These are phyloP conservation scores for Agroathelia rolfsii DNA, from an alignment of 1,284 basidiomycete species.

Conservation along the genomic window DNA sequence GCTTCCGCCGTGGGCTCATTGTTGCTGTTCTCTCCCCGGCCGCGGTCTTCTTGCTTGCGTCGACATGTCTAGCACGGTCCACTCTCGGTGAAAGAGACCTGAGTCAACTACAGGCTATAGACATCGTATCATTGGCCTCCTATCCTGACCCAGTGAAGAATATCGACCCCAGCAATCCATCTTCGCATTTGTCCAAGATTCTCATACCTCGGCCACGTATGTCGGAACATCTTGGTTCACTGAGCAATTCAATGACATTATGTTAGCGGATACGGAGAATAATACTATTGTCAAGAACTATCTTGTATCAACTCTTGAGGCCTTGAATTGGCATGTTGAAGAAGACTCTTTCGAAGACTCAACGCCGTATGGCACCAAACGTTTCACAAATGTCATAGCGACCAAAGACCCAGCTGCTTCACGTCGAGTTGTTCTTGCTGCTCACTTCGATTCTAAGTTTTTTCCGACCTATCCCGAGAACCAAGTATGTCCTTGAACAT, in stretches of 20 bases:
- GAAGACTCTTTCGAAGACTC: constrained; percentile 66
- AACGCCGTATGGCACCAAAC: constrained; percentile 80
- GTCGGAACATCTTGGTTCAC: constrained; percentile 19
- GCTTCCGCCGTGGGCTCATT: constrained; percentile 6
- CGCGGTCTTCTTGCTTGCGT: constrained; percentile 19
- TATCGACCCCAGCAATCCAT: constrained; percentile 50
- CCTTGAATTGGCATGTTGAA: constrained; percentile 79
- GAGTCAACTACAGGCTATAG: constrained; percentile 36
- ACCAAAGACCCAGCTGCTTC: constrained; percentile 87
- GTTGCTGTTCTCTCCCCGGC: constrained; percentile 15
- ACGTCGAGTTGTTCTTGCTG: constrained; percentile 77
- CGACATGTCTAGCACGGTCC: constrained; percentile 16
- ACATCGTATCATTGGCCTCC: constrained; percentile 41
- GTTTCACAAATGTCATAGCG: constrained; percentile 88
- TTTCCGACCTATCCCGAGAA: constrained; percentile 63
- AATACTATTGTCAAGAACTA: constrained; percentile 75
- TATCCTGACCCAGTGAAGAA: constrained; percentile 55
- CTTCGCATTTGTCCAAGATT: constrained; percentile 71
- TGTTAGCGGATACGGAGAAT: constrained; percentile 59
- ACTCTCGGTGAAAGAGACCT: constrained; percentile 34
- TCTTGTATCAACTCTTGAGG: constrained; percentile 58
- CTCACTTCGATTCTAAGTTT: constrained; percentile 96
- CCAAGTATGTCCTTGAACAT: constrained; percentile 41
- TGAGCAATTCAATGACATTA: constrained; percentile 11
- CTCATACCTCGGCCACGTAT: constrained; percentile 74